Conservation (phyloP, 1,284 basidiomycete species). For the Microbotryomycetes sp. region DNA sequence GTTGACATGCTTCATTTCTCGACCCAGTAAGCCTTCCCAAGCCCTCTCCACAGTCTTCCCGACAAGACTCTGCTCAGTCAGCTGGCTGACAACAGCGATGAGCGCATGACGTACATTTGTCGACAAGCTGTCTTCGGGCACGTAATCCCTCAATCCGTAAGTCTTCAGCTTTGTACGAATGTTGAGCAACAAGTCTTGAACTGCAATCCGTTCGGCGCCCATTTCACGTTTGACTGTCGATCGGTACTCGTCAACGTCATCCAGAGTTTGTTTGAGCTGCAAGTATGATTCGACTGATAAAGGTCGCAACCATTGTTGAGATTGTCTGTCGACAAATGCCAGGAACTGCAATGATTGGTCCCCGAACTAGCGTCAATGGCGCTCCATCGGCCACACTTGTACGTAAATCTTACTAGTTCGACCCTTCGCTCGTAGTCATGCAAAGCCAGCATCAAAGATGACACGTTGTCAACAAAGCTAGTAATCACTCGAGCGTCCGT, state of each 20-base stretch:
- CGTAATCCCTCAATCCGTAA: conserved; percentile 75
- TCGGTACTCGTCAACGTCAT: conserved; percentile 76
- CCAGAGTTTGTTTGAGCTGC: not conserved
- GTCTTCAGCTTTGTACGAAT: conserved; percentile 91
- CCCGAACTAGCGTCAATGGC: not conserved
- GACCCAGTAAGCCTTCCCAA: not conserved
- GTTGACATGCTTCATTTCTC: not conserved
- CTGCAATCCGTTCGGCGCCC: conserved; percentile 83
- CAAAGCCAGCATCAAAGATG: conserved; percentile 70
- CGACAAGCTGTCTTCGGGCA: conserved; percentile 64
- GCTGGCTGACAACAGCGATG: too few relatives aligned
- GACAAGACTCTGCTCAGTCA: too few relatives aligned
- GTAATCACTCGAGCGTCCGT: conserved; percentile 88
- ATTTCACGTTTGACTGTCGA: conserved; percentile 75
- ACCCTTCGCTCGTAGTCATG: conserved; percentile 93
- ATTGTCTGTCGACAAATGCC: not conserved
- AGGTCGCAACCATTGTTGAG: not conserved
- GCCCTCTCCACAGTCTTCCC: not conserved
- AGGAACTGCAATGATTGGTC: not conserved
- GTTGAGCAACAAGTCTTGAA: conserved; percentile 81
- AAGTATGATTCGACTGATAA: not conserved
- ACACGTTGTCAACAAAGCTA: conserved; percentile 93
- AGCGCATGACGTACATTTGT: too few relatives aligned
- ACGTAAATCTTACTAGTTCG: conserved; percentile 57
- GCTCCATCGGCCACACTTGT: conserved; percentile 8